Evolutionary conservation across 179 eudicot species (phyloP).

Genomic region (Pouteria campechiana): DNA sequence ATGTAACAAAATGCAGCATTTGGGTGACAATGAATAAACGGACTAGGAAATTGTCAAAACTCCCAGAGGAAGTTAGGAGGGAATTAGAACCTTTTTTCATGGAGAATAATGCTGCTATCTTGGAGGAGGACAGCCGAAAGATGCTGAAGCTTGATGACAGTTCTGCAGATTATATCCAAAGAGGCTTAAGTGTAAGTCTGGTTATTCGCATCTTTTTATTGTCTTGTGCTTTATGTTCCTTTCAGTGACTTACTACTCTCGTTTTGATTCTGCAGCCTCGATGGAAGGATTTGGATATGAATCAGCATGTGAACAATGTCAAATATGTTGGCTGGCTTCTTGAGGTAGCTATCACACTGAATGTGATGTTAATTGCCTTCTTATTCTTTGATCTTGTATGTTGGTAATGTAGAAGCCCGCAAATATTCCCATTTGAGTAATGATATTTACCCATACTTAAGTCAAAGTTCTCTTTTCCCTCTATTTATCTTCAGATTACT

Average conservation of each 20-base stretch:
- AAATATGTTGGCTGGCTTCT: constrained; percentile 92
- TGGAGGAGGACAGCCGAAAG: constrained; percentile 71
- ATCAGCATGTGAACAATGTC: constrained; percentile 93
- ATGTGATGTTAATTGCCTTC: neutral
- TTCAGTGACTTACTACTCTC: neutral
- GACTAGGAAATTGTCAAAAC: constrained; percentile 74
- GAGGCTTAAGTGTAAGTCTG: constrained; percentile 67
- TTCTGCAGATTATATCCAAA: constrained; percentile 51
- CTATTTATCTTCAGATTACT: neutral
- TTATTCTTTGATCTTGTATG: neutral
- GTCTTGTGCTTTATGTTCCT: neutral
- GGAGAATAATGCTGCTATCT: constrained; percentile 64
- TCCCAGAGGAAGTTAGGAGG: constrained; percentile 89
- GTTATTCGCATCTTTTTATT: neutral
- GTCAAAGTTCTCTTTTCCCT: neutral
- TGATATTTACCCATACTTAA: neutral
- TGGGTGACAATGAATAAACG: constrained; percentile 97
- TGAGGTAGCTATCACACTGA: constrained; percentile 47
- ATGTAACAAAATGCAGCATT: constrained; percentile 26
- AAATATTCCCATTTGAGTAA: too few relatives aligned
- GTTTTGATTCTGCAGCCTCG: constrained; percentile 44
- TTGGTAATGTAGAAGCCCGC: too few relatives aligned
- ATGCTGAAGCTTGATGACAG: constrained; percentile 72
- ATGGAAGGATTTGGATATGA: constrained; percentile 89
- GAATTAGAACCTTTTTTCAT: constrained; percentile 71